These are phyloP conservation scores for Tuber aestivum DNA, from an alignment of 495 filamentous ascomycete species.

Conservation along the genomic window DNA sequence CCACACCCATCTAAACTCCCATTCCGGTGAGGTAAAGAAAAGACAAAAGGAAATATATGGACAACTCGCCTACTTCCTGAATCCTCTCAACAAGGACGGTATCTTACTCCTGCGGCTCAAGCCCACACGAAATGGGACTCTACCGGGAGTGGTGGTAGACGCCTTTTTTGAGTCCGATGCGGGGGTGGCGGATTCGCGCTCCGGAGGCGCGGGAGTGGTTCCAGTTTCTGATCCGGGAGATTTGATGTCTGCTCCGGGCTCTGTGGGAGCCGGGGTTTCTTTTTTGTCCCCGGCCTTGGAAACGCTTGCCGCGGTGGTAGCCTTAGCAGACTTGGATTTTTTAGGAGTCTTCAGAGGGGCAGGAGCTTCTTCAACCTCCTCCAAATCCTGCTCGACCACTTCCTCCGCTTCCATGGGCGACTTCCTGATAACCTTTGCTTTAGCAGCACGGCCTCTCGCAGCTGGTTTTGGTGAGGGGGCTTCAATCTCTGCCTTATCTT, in stretches of 20 bases:
- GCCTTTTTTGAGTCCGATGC: conserved; percentile 16
- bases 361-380: not conserved
- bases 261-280: not conserved
- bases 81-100: conserved; percentile 35
- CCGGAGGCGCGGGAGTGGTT: conserved; percentile 10
- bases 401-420: not conserved
- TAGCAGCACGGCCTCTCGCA: not conserved
- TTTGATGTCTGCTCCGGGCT: conserved; percentile 1
- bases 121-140: conserved; percentile 39
- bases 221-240: not conserved
- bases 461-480: not conserved
- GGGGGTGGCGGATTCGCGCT: conserved; percentile 9
- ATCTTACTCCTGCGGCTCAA: conserved; percentile 39
- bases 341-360: not conserved
- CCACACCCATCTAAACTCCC: not conserved
- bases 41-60: not conserved
- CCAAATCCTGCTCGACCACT: not conserved
- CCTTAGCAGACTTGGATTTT: not conserved
- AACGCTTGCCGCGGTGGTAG: not conserved
- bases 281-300: not conserved
- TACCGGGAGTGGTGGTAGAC: conserved; percentile 38
- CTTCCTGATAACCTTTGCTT: not conserved
- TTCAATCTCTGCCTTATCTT: not conserved
- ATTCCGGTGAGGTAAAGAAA: not conserved
- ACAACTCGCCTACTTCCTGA: conserved; percentile 31